These are phyloP conservation scores for Saprolegnia diclina DNA, from an alignment of 352 stramenopile genomes.

Conservation along the genomic window DNA sequence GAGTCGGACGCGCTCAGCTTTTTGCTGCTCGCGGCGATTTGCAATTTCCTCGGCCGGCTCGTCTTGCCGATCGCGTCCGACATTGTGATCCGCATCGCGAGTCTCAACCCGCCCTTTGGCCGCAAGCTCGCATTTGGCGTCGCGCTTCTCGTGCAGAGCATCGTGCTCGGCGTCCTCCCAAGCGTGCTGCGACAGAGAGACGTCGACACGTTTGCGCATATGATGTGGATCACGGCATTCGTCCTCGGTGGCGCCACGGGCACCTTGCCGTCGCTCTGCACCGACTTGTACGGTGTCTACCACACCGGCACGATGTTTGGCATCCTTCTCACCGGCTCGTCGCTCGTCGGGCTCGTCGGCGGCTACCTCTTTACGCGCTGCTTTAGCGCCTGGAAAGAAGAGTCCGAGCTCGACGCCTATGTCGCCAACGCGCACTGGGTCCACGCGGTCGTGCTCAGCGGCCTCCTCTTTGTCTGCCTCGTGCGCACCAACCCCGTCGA, in stretches of 20 bases:
- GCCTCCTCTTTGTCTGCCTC: constrained; percentile 9
- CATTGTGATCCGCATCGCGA: neutral
- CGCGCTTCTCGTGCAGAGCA: neutral
- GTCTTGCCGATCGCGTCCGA: neutral
- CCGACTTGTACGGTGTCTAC: constrained; percentile 77
- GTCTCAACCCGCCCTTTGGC: constrained; percentile 2
- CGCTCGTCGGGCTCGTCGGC: constrained; percentile 60
- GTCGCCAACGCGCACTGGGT: constrained; percentile 32
- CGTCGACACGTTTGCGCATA: constrained; percentile 35
- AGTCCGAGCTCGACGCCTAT: constrained; percentile 40
- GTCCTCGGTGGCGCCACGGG: constrained; percentile 71
- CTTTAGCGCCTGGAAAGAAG: constrained; percentile 25
- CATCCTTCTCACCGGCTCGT: constrained; percentile 67
- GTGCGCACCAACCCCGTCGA: constrained; percentile 27
- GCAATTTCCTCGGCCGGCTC: neutral
- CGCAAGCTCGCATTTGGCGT: constrained; percentile 13
- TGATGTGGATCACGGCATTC: constrained; percentile 59
- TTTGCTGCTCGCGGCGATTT: constrained; percentile 38
- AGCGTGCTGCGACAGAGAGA: neutral
- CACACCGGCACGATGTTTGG: constrained; percentile 60
- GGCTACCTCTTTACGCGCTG: constrained; percentile 61
- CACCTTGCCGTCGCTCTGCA: constrained; percentile 65
- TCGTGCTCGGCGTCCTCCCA: neutral
- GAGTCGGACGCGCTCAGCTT: constrained; percentile 34
- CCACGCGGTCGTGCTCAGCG: constrained; percentile 41